Base-by-base conservation (phyloP, 805 yeast genomes). In the Gaillardinia entomophila region DNA sequence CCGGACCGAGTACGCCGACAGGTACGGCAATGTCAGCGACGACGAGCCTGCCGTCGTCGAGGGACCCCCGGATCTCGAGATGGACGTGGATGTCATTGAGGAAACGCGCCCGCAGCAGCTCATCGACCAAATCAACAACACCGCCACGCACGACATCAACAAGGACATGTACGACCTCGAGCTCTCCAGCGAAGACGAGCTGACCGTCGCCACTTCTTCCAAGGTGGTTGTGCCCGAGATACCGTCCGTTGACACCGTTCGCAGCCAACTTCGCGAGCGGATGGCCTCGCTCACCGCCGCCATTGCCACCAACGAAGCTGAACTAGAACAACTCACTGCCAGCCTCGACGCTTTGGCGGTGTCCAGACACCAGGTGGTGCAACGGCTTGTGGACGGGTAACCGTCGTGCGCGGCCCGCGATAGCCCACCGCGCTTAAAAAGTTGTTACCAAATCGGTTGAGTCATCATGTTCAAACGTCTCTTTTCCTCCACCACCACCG, bases 391-490 rank as follows among this genome's bases (percentile, higher is more conserved):
- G n/a, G n/a, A n/a, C n/a, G n/a, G n/a, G n/a, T n/a, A n/a, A n/a
- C n/a, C n/a, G n/a, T n/a, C n/a, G n/a, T n/a, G n/a, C n/a, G n/a
- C n/a, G n/a, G n/a, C n/a, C n/a, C n/a, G n/a, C n/a, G n/a, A n/a
- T n/a, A n/a, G n/a, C n/a, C n/a, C n/a, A n/a, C n/a, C n/a, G n/a
- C n/a, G n/a, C n/a, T n/a, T n/a, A n/a, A n/a, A n/a, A 12, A 4
- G n/a, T 22, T 22, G 6, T 10, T 10, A 18, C 8, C 10, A 18
- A 11, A 16, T 6, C 6, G 12, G 14, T 6, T 16, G 16, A 19
- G 10, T 24, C 25, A 19, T 14, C 5, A 45, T 40, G 48, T 38
- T 45, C 36, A 37, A 38, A 31, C 35, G 43, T 23, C 32, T 27
- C 27, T 31, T 45, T 32, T 28, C 34, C 19, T 27, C 17, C n/a